A percentile compares a stretch with the other conserved stretches of the same genome.
phyloP scores from a whole-genome alignment of 148 eudicot genomes.

The Cornus florida region DNA sequence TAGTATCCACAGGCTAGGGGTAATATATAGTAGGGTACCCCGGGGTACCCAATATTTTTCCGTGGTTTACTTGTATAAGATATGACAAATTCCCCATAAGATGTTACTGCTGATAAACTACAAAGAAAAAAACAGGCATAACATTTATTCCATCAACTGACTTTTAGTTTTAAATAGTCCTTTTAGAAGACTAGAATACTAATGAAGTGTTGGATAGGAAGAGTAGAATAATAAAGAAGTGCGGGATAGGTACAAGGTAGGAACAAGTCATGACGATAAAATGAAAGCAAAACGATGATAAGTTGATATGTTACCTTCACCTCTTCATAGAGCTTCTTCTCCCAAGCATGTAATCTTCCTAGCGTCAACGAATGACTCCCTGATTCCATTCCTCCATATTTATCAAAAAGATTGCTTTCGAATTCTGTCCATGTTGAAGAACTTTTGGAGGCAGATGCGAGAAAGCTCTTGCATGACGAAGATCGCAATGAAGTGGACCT shows the following conservation, averaged over 20 bases:
- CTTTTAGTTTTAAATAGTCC: neutral
- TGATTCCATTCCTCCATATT: slow-evolving; percentile 45
- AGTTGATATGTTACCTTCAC: slow-evolving; percentile 40
- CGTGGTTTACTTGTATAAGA: too few species aligned
- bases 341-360: slow-evolving; percentile 67
- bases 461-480: slow-evolving; percentile 47
- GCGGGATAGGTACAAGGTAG: neutral
- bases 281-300: neutral
- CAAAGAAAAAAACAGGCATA: neutral
- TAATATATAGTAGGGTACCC: too few species aligned
- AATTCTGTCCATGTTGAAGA: slow-evolving; percentile 42
- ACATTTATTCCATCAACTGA: neutral
- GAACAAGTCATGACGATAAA: neutral
- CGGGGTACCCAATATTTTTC: too few species aligned
- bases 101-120: neutral
- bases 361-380: slow-evolving; percentile 62
- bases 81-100: neutral
- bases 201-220: neutral
- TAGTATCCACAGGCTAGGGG: too few species aligned
- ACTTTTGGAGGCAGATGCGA: slow-evolving; percentile 36
- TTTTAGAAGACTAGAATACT: neutral
- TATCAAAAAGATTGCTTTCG: slow-evolving; percentile 25
- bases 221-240: too few species aligned
- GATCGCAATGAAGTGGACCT: slow-evolving; percentile 34
- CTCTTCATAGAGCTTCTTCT: slow-evolving; percentile 63